phyloP scores from a whole-genome alignment of 2,329 filamentous ascomycete genomes.

The Leptographium procerum region DNA sequence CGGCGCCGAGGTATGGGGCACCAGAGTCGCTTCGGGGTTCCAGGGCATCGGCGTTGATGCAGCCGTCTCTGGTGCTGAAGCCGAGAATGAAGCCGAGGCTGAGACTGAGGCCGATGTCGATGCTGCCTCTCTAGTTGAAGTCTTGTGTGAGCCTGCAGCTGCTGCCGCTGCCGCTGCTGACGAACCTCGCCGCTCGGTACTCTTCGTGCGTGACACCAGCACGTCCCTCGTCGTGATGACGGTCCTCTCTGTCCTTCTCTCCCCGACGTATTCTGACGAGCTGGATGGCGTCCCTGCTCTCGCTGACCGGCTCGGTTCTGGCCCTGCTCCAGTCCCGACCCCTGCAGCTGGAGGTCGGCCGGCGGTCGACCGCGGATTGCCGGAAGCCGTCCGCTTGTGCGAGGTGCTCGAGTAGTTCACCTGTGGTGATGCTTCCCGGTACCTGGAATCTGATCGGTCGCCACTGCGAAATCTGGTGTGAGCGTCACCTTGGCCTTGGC shows the following conservation, averaged over 20 bases:
- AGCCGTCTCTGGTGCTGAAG: constrained; percentile 7
- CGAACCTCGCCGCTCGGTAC: constrained; percentile 36
- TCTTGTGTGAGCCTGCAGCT: not conserved
- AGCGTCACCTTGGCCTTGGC: constrained; percentile 9
- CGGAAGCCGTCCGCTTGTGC: constrained; percentile 48
- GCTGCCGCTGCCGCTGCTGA: constrained; percentile 17
- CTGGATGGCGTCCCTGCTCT: constrained; percentile 7
- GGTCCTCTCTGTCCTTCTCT: constrained; percentile 43
- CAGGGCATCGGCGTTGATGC: constrained; percentile 38
- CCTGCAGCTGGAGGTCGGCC: constrained; percentile 26
- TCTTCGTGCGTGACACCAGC: constrained; percentile 45
- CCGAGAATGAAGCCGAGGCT: constrained; percentile 20
- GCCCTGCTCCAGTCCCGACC: not conserved
- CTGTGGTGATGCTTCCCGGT: constrained; percentile 25
- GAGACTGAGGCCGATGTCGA: not conserved
- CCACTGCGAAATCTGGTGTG: constrained; percentile 9
- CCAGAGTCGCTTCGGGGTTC: constrained; percentile 68
- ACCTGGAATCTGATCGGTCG: constrained; percentile 19
- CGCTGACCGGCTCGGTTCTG: not conserved
- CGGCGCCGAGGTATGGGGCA: constrained; percentile 57
- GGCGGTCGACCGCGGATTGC: constrained; percentile 37
- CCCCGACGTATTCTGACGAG: constrained; percentile 25
- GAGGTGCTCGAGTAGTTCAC: constrained; percentile 26
- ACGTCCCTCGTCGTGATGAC: constrained; percentile 51
- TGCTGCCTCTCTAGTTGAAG: not conserved